Base-by-base conservation (phyloP, 1,284 basidiomycete species). In the Boletus nobilissimus region DNA sequence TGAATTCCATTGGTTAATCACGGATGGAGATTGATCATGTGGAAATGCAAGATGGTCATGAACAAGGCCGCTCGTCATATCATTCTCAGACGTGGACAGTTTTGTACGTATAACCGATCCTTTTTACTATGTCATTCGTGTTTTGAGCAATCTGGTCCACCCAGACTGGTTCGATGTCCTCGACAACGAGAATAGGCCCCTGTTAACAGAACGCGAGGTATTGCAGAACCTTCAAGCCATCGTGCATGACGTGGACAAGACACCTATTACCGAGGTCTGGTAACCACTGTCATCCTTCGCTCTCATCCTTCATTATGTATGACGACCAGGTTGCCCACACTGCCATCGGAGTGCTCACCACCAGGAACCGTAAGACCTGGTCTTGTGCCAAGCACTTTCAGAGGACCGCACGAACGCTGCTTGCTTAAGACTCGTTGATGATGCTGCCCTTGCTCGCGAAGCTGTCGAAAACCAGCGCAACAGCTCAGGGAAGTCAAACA, bases 361-460 rank as follows among this genome's bases (percentile, higher is more conserved):
- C 98, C 0, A 97, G 99, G 87, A 97, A 98, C 84, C 90, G 98
- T 51, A 97, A 96, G 86, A 93, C 94, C 38, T 99, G 98, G 98
- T 96, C 95, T 9, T 97, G 19, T 92, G 97, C 39, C 87, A 90
- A 5, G 89, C 90, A 64, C 90, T 98, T 36, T 87, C 91, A 51
- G 85, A 87, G 63, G 94, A 97, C 87, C 88, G 89, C 68, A 91
- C 92, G 82, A 98, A 98, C 85, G 92, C 93, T 24, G 88, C 91
- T 3, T 97, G 95, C 81, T 89, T 97, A 39, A 89, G 94, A 22
- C 93, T 99, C 54, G 92, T 99, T 76, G 96, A 97, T 84, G 92
- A 93, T 72, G 89, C 93, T 1, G 88, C 92, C 1, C 96, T 97
- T 0, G 91, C 78, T 66, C 76, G 76, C 16, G 79, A 85, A 71